phyloP scores from a whole-genome alignment of 495 filamentous ascomycete species.

The Polyplosphaeria fusca region DNA sequence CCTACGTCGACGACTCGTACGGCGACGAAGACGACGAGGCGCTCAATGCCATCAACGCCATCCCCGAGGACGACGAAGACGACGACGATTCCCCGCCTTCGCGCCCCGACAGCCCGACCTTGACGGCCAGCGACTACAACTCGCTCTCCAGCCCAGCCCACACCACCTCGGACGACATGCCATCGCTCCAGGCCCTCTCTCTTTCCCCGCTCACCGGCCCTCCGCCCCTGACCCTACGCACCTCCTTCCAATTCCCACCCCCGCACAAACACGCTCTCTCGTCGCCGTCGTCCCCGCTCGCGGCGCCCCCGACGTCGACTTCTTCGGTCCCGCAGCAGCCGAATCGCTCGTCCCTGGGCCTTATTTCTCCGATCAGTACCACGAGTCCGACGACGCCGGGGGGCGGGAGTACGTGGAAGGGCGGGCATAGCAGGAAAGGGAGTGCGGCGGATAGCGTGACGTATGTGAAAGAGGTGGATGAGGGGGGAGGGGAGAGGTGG shows the following conservation, averaged over 20 bases:
- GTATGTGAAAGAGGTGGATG: slow-evolving; percentile 42
- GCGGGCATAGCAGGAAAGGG: slow-evolving; percentile 38
- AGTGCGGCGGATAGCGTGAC: slow-evolving; percentile 42
- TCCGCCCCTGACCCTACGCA: slow-evolving; percentile 19
- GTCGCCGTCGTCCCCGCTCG: slow-evolving; percentile 11
- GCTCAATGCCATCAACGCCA: slow-evolving; percentile 23
- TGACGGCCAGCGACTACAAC: slow-evolving; percentile 28
- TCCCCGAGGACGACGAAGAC: slow-evolving; percentile 20
- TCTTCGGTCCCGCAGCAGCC: slow-evolving; percentile 9
- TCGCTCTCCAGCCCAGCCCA: slow-evolving; percentile 10
- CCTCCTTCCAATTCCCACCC: slow-evolving; percentile 11
- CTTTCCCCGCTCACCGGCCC: background rate
- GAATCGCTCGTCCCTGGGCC: slow-evolving; percentile 15
- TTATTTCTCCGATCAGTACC: slow-evolving; percentile 22
- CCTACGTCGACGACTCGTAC: slow-evolving; percentile 5
- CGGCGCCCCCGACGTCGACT: background rate
- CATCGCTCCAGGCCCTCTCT: background rate
- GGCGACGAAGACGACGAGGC: slow-evolving; percentile 17
- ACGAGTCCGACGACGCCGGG: slow-evolving; percentile 22
- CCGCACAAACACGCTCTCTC: background rate
- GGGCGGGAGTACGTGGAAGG: slow-evolving; percentile 14
- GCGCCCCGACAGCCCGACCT: slow-evolving; percentile 21
- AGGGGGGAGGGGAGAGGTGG: slow-evolving; percentile 38
- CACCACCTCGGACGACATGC: background rate
- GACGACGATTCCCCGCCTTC: background rate